These are phyloP conservation scores for Tuber aestivum DNA, from an alignment of 495 filamentous ascomycete genomes.

Conservation along the genomic window DNA sequence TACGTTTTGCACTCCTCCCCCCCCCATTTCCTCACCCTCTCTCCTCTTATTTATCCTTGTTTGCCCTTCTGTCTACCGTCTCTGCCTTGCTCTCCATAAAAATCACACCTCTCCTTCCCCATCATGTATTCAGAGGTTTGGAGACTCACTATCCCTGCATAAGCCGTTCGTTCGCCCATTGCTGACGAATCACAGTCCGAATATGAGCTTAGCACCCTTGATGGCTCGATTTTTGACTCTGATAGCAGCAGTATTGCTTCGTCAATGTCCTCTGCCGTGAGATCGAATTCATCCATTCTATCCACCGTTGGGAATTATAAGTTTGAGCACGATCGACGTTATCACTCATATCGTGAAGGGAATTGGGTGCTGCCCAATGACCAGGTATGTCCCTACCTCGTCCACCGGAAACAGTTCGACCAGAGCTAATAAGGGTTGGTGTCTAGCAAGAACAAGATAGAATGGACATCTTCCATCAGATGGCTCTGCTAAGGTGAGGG, in stretches of 20 bases:
- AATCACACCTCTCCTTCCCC: neutral
- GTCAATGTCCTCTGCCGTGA: conserved; percentile 30
- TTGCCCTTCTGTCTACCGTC: neutral
- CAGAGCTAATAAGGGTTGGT: conserved; percentile 1
- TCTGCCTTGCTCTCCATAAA: neutral
- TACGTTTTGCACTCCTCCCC: neutral
- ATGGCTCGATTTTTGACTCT: neutral
- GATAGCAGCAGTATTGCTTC: conserved; percentile 14
- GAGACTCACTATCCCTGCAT: neutral
- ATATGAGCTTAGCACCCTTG: neutral
- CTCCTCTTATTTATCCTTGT: conserved; percentile 1
- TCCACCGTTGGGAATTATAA: conserved; percentile 36
- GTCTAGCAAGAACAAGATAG: conserved; percentile 39
- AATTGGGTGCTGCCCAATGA: conserved; percentile 40
- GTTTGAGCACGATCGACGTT: conserved; percentile 38
- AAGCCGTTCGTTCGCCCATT: neutral
- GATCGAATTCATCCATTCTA: conserved; percentile 28
- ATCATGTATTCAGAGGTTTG: neutral
- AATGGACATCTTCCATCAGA: conserved; percentile 38
- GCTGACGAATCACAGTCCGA: neutral
- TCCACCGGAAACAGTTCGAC: neutral
- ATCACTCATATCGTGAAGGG: conserved; percentile 40
- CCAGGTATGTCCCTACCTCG: conserved; percentile 20
- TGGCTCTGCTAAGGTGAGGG: conserved; percentile 31
- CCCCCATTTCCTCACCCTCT: neutral